These are phyloP conservation scores for Calophaca sinica DNA, from an alignment of 306 rosid species.

Conservation along the genomic window DNA sequence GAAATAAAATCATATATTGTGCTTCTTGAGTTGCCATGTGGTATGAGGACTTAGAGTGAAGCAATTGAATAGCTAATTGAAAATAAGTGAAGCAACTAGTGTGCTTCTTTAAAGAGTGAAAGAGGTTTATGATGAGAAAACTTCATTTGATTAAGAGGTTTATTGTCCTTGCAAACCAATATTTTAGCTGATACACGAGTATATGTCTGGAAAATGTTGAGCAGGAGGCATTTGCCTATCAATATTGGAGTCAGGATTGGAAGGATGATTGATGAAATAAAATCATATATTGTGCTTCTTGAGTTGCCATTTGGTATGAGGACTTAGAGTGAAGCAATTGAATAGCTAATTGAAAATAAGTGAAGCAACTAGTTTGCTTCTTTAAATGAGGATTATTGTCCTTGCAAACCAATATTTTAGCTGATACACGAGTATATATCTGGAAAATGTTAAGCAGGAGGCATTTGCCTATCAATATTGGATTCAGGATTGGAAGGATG, in stretches of 20 bases:
- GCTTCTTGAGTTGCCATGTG: conserved; percentile 1
- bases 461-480: conserved; percentile 8
- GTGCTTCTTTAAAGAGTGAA: background rate
- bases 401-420: conserved; percentile 26
- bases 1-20: background rate
- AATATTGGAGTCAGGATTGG: background rate
- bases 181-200: conserved; percentile 19
- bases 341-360: background rate
- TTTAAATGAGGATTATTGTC: background rate
- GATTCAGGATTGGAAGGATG: conserved; percentile 7
- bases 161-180: background rate
- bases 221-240: conserved; percentile 14
- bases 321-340: conserved; percentile 12
- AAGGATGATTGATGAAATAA: background rate
- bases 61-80: background rate
- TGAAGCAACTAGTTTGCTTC: background rate
- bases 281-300: background rate
- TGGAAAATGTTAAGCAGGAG: conserved; percentile 14
- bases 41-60: conserved; percentile 9
- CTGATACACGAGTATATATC: background rate
- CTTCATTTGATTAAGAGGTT: background rate
- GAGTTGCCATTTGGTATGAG: background rate
- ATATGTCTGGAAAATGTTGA: conserved; percentile 9
- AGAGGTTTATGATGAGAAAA: background rate
- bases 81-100: background rate